These are phyloP conservation scores for Colletotrichum agaves DNA, from an alignment of 2,329 filamentous ascomycete species.

Conservation along the genomic window DNA sequence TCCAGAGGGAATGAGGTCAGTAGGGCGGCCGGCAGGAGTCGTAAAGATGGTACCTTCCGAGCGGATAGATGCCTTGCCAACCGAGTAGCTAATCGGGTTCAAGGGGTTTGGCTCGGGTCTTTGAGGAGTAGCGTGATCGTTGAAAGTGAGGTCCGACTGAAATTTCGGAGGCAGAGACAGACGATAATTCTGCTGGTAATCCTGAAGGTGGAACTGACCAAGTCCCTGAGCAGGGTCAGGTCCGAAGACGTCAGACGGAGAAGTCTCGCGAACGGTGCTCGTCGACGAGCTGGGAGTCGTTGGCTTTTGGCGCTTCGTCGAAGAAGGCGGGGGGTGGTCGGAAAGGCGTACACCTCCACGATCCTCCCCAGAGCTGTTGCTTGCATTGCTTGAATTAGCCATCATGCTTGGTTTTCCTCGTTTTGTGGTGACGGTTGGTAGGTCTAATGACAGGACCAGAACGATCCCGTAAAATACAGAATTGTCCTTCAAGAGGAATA, in stretches of 20 bases:
- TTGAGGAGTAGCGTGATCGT: background rate
- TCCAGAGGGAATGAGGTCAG: conserved; percentile 10
- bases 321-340: conserved; percentile 24
- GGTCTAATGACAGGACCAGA: background rate
- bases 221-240: conserved; percentile 3
- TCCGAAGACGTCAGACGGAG: conserved; percentile 28
- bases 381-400: conserved; percentile 9
- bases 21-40: conserved; percentile 17
- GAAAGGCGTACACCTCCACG: conserved; percentile 30
- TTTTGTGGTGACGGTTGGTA: background rate
- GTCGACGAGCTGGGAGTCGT: conserved; percentile 19
- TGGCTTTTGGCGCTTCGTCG: background rate
- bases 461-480: background rate
- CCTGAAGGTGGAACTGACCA: conserved; percentile 1
- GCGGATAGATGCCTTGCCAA: conserved; percentile 10
- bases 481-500: background rate
- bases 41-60: conserved; percentile 10
- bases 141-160: background rate
- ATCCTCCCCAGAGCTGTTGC: conserved; percentile 13
- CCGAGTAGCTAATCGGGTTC: background rate
- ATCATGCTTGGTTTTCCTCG: background rate
- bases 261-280: conserved; percentile 19
- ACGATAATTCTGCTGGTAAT: conserved; percentile 11
- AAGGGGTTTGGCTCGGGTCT: background rate
- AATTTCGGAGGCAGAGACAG: conserved; percentile 26